Conservation (phyloP, 1,284 basidiomycete genomes). For the Jaminaea rosea region DNA sequence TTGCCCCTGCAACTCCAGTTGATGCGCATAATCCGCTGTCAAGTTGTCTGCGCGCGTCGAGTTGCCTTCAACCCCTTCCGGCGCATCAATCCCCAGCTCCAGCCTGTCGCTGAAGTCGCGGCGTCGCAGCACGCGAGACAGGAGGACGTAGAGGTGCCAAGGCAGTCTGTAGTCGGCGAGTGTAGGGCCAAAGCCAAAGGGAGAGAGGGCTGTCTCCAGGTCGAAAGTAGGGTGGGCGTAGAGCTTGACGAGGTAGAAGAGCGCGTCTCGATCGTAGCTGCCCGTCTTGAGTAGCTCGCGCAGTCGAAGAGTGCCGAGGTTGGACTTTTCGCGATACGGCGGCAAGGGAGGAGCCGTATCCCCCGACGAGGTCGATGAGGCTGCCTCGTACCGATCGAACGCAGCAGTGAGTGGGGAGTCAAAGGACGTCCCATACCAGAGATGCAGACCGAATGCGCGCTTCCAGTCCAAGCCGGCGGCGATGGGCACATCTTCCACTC, state of each 20-base stretch:
- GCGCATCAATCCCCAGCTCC: slow-evolving; percentile 45
- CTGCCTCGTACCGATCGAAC: slow-evolving; percentile 59
- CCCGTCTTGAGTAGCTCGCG: slow-evolving; percentile 22
- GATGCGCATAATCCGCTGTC: slow-evolving; percentile 73
- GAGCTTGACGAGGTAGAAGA: slow-evolving; percentile 75
- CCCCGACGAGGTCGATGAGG: slow-evolving; percentile 25
- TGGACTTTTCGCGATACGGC: slow-evolving; percentile 30
- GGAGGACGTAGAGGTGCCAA: slow-evolving; percentile 86
- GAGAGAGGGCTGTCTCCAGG: slow-evolving; percentile 53
- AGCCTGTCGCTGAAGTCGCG: slow-evolving; percentile 75
- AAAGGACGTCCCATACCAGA: slow-evolving; percentile 77
- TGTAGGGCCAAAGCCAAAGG: slow-evolving; percentile 55
- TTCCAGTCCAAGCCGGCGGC: slow-evolving; percentile 87
- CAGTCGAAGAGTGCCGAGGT: slow-evolving; percentile 24
- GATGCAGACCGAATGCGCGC: slow-evolving; percentile 74
- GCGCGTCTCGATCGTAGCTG: slow-evolving; percentile 55
- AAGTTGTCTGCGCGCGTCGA: slow-evolving; percentile 68
- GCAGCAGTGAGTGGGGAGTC: slow-evolving; percentile 65
- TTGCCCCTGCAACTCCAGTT: slow-evolving; percentile 71
- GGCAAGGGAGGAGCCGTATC: slow-evolving; percentile 45
- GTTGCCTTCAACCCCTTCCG: slow-evolving; percentile 25
- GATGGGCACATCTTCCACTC: slow-evolving; percentile 61
- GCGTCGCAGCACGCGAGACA: slow-evolving; percentile 69
- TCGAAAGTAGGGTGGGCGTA: slow-evolving; percentile 54
- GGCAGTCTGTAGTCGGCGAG: slow-evolving; percentile 71